These are phyloP conservation scores for Zygosaccharomyces gambellarensis DNA, from an alignment of 805 yeast genomes.

Conservation along the genomic window DNA sequence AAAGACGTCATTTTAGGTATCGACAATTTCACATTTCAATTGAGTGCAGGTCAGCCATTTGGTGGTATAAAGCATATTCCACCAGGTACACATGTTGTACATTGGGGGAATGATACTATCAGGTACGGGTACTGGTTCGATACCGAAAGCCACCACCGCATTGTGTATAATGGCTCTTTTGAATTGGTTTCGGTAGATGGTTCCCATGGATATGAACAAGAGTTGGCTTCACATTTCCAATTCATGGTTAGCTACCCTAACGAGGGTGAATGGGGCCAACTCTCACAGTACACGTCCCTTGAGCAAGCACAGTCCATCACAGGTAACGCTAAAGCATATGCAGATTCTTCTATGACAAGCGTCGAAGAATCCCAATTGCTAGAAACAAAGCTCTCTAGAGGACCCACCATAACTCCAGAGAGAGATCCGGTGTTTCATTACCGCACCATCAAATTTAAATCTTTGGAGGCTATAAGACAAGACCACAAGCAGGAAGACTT, in stretches of 20 bases:
- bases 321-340: slow-evolving; percentile 12
- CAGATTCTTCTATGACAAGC: slow-evolving; percentile 31
- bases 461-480: slow-evolving; percentile 27
- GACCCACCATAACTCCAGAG: background rate
- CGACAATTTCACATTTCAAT: slow-evolving; percentile 25
- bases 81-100: slow-evolving; percentile 23
- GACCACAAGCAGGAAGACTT: slow-evolving; percentile 47
- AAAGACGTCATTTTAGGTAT: slow-evolving; percentile 24
- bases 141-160: slow-evolving; percentile 1
- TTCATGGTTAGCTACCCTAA: slow-evolving; percentile 25
- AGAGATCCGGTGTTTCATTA: slow-evolving; percentile 18
- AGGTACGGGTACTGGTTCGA: slow-evolving; percentile 34
- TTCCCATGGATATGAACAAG: slow-evolving; percentile 9
- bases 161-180: slow-evolving; percentile 19
- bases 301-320: slow-evolving; percentile 10
- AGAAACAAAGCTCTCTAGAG: slow-evolving; percentile 10
- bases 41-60: slow-evolving; percentile 22
- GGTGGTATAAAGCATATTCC: slow-evolving; percentile 28
- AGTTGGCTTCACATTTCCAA: slow-evolving; percentile 8
- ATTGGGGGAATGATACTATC: slow-evolving; percentile 22
- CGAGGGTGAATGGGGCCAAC: slow-evolving; percentile 17
- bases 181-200: slow-evolving; percentile 14
- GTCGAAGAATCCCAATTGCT: slow-evolving; percentile 23
- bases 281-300: slow-evolving; percentile 17
- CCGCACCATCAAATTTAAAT: slow-evolving; percentile 28